These are phyloP conservation scores for Solanum okadae DNA, from an alignment of 257 asterid species.

Conservation along the genomic window DNA sequence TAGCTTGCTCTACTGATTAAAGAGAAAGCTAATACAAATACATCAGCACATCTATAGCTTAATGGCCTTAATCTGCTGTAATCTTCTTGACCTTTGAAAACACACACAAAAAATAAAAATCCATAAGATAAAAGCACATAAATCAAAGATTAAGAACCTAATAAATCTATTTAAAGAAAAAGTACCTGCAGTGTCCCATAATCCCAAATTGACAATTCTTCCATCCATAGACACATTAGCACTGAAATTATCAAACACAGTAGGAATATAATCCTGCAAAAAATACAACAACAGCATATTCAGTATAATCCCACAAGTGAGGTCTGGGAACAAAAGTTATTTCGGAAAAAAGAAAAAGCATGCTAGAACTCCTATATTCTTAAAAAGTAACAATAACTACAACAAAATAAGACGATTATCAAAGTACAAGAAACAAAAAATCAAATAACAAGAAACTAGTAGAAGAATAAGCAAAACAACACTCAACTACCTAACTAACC, in stretches of 20 bases:
- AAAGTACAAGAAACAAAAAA: not conserved
- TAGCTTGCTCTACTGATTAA: conserved; percentile 92
- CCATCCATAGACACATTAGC: conserved; percentile 96
- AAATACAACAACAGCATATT: not conserved
- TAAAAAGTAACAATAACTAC: not conserved
- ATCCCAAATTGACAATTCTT: conserved; percentile 80
- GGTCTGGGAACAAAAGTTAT: accelerated
- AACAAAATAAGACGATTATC: not conserved
- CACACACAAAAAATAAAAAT: not conserved
- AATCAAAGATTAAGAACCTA: not conserved
- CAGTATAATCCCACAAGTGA: not conserved
- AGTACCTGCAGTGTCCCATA: conserved; percentile 94
- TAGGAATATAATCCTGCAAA: conserved; percentile 79
- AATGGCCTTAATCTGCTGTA: conserved; percentile 96
- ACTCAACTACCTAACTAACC: not conserved
- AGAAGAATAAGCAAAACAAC: not conserved
- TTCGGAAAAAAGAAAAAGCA: not conserved
- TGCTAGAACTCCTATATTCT: not conserved
- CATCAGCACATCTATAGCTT: conserved; percentile 93
- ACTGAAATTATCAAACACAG: conserved; percentile 86
- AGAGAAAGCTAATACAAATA: conserved; percentile 84
- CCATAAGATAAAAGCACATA: not conserved
- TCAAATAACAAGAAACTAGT: not conserved
- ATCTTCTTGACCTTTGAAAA: conserved; percentile 75
- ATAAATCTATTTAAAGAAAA: not conserved